phyloP scores from a whole-genome alignment of 805 yeast species.

The Zygoascus flipseniorum region DNA sequence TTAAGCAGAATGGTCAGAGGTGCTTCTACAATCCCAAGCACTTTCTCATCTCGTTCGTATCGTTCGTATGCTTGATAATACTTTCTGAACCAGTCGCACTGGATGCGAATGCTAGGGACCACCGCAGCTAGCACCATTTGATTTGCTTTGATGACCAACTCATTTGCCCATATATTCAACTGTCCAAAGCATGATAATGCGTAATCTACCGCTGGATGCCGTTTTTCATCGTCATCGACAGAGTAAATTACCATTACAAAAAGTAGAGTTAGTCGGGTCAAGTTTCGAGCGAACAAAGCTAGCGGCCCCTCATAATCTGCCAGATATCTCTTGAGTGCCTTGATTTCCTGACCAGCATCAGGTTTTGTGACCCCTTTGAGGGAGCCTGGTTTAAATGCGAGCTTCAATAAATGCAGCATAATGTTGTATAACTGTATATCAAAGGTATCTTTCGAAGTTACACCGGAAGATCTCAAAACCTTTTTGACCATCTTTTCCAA shows the following conservation, averaged over 20 bases:
- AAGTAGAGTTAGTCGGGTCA: not conserved
- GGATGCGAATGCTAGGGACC: not conserved
- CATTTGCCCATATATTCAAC: not conserved
- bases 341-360: not conserved
- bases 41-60: not conserved
- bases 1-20: conserved; percentile 1
- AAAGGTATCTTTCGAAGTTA: not conserved
- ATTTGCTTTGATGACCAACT: not conserved
- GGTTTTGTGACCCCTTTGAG: not conserved
- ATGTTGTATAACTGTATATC: not conserved
- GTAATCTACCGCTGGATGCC: not conserved
- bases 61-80: not conserved
- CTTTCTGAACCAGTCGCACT: conserved; percentile 1
- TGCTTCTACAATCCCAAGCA: not conserved
- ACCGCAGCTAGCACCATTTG: not conserved
- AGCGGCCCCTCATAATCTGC: not conserved
- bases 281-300: not conserved
- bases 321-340: not conserved
- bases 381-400: not conserved
- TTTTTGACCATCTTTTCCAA: not conserved
- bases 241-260: not conserved
- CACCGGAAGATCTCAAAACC: not conserved
- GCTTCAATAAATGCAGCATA: not conserved
- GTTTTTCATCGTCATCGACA: not conserved
- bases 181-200: not conserved